phyloP scores from a whole-genome alignment of 805 yeast species.

The Schwanniomyces pseudopolymorphus region DNA sequence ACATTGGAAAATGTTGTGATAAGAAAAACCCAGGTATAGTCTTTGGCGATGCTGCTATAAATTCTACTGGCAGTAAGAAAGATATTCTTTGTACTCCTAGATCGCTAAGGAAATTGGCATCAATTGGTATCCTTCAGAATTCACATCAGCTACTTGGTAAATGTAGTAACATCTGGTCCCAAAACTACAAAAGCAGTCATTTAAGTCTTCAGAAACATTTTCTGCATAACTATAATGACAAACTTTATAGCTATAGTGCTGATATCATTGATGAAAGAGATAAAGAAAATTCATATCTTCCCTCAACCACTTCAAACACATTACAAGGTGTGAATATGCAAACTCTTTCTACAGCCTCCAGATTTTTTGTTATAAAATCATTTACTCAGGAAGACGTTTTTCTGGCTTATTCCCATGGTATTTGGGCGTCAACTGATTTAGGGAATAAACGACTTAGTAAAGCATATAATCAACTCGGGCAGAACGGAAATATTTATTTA shows the following conservation, averaged over 20 bases:
- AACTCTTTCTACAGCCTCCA: slow-evolving; percentile 16
- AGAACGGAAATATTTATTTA: slow-evolving; percentile 39
- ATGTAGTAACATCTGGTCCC: neutral
- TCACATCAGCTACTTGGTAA: neutral
- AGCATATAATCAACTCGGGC: slow-evolving; percentile 32
- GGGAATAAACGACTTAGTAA: slow-evolving; percentile 54
- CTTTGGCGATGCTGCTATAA: too few species aligned
- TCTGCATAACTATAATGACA: neutral
- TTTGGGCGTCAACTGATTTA: slow-evolving; percentile 61
- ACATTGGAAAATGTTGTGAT: too few species aligned
- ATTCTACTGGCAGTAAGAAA: neutral
- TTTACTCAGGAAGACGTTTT: slow-evolving; percentile 47
- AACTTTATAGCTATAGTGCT: neutral
- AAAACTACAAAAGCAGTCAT: neutral
- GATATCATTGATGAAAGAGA: neutral
- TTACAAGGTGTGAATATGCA: neutral
- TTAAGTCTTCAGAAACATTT: neutral
- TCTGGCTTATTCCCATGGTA: slow-evolving; percentile 46
- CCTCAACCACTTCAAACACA: neutral
- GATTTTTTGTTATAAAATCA: slow-evolving; percentile 56
- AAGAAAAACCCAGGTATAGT: too few species aligned
- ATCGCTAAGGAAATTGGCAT: slow-evolving; percentile 15
- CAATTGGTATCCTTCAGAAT: slow-evolving; percentile 9
- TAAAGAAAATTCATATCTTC: neutral
- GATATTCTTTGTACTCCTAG: slow-evolving; percentile 14